A percentile compares a stretch with the other conserved stretches of the same genome.
Evolutionary conservation across 2,329 filamentous ascomycete genomes (phyloP).

Genomic region (Sporothrix brunneoviolacea): DNA sequence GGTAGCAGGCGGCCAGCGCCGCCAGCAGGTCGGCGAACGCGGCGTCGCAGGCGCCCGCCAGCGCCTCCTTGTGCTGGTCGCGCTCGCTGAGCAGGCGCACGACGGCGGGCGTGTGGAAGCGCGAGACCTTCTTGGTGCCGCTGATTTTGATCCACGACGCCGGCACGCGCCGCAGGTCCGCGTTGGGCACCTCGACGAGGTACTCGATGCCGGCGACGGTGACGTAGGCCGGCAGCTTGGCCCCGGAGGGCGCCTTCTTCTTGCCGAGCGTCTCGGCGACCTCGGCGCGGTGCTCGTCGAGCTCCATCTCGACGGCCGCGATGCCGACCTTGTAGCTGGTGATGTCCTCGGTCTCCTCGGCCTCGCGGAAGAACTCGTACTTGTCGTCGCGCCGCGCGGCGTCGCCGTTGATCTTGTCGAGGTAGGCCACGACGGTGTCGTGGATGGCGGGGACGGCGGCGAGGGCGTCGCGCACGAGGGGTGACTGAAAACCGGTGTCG

Average conservation of each 20-base stretch:
- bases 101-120: conserved; percentile 92
- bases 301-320: conserved; percentile 81
- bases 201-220: conserved; percentile 90
- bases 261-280: conserved; percentile 68
- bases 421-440: conserved; percentile 62
- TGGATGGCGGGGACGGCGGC: conserved; percentile 69
- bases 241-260: conserved; percentile 44
- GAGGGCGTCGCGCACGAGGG: conserved; percentile 64
- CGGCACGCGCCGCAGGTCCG: conserved; percentile 76
- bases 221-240: conserved; percentile 62
- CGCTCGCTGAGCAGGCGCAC: conserved; percentile 75
- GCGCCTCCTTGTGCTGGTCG: conserved; percentile 89
- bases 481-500: conserved; percentile 62
- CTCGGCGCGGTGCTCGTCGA: conserved; percentile 66
- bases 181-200: conserved; percentile 83
- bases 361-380: conserved; percentile 85
- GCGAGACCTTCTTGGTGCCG: conserved; percentile 83
- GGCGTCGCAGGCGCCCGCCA: conserved; percentile 82
- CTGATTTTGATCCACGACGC: conserved; percentile 94
- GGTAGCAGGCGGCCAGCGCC: conserved; percentile 76
- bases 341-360: conserved; percentile 82
- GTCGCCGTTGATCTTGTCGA: conserved; percentile 78
- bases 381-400: conserved; percentile 86
- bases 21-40: conserved; percentile 69
- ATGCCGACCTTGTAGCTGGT: conserved; percentile 85